Evolutionary conservation across 2,329 filamentous ascomycete genomes (phyloP), one percentile per base, ranked within the genome.

Genomic region (Mycosphaerella sp.): DNA sequence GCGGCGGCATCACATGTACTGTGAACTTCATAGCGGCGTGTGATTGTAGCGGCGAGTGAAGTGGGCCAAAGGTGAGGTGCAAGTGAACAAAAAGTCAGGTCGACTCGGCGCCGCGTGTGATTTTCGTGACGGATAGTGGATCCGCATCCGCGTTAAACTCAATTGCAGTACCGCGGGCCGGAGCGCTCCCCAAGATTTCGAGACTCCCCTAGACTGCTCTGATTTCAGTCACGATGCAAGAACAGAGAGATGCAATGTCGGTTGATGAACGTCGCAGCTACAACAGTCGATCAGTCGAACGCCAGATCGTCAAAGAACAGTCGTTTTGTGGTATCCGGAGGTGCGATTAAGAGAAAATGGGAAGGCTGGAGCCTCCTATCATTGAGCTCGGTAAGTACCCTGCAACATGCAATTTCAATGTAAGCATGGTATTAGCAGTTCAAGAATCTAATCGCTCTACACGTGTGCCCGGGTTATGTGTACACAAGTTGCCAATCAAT

Each of bases 1-100:
- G 47, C 34, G 51, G 51, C 45, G 41, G 31, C 40, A 53, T 43
- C 9, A 53, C 36, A 21, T 48, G 51, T 7, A 53, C 51, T n/a
- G 51, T 44, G 51, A 53, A 48, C 40, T 44, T 44, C 48, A 51
- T 51, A 31, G 21, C 32, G 40, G 31, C 29, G 14, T 11, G 11
- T 9, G 47, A 49, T 36, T 36, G 34, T 36, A n/a, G 45, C 6
- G 8, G 5, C 23, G 46, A 10, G 39, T 48, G 36, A 7, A 17
- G 40, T 38, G 4, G 34, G 34, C 10, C 6, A n/a, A n/a, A 10
- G 45, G 45, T 36, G 31, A 34, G 36, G 45, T 39, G 29, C 29
- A 17, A 47, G 45, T 39, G 29, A 32, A 10, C 21, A 21, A 21
- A 23, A 47, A 47, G 32, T 38, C 23, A 21, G 17, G 40, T 38